Evolutionary conservation across 371 early-diverging fungal species (phyloP).

Genomic region (Mortierella sp.): DNA sequence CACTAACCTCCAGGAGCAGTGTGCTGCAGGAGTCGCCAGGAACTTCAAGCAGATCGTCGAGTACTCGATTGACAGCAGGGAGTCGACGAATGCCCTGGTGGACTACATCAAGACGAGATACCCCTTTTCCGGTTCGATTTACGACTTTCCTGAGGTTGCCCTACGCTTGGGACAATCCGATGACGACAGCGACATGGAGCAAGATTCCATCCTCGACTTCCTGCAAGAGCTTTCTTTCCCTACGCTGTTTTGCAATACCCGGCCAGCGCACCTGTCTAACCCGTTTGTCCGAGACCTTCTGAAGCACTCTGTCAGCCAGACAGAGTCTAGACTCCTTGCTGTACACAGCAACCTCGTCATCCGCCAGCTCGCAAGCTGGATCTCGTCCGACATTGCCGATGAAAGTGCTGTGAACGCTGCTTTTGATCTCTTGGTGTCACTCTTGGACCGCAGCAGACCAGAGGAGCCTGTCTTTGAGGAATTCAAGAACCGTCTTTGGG

Average conservation of each 20-base stretch:
- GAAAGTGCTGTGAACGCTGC: conserved; percentile 21
- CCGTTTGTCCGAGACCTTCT: conserved; percentile 38
- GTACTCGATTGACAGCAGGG: neutral
- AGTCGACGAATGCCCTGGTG: conserved; percentile 30
- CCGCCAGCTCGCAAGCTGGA: conserved; percentile 51
- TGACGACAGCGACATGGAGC: neutral
- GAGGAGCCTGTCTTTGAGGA: conserved; percentile 18
- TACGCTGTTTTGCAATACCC: conserved; percentile 56
- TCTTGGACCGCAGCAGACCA: conserved; percentile 26
- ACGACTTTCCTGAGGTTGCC: conserved; percentile 48
- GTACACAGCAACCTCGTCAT: conserved; percentile 52
- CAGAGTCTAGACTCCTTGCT: conserved; percentile 44
- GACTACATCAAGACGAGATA: conserved; percentile 61
- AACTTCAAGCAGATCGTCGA: conserved; percentile 29
- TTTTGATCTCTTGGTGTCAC: conserved; percentile 54
- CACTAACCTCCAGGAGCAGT: conserved; percentile 18
- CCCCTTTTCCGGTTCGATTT: conserved; percentile 64
- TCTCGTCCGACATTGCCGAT: conserved; percentile 13
- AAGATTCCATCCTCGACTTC: conserved; percentile 36
- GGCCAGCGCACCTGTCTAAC: conserved; percentile 25
- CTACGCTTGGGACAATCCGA: neutral
- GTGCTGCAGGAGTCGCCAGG: conserved; percentile 23
- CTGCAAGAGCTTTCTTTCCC: conserved; percentile 59
- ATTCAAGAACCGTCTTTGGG: conserved; percentile 36
- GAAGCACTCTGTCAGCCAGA: conserved; percentile 36